A percentile compares a stretch with the other conserved stretches of the same genome.
phyloP scores from a whole-genome alignment of 768 basidiomycete species.

The Suillus subaureus region DNA sequence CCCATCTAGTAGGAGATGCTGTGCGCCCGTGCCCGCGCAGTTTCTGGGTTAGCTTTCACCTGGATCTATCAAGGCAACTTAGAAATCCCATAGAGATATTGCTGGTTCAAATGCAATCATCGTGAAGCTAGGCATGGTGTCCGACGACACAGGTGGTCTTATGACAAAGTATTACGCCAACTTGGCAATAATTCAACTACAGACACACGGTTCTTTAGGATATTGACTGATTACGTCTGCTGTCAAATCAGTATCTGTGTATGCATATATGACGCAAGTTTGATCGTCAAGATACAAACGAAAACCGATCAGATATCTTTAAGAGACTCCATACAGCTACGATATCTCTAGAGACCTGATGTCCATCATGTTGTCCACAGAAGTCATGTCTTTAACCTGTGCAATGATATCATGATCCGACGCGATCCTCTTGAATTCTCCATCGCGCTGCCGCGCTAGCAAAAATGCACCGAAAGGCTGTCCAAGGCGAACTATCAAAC shows the following conservation, averaged over 20 bases:
- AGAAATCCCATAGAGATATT: constrained; percentile 46
- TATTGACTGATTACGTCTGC: too few relatives aligned
- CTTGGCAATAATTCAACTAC: too few relatives aligned
- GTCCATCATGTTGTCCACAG: neutral
- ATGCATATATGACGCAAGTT: neutral
- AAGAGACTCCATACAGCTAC: neutral
- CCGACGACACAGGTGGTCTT: constrained; percentile 47
- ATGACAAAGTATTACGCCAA: too few relatives aligned
- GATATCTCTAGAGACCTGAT: neutral
- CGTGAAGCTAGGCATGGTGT: constrained; percentile 55
- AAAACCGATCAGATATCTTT: neutral
- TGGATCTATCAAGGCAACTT: constrained; percentile 66
- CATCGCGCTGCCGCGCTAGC: neutral
- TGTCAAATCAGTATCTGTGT: too few relatives aligned
- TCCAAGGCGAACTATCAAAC: neutral
- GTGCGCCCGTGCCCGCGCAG: constrained; percentile 34
- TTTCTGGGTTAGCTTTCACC: constrained; percentile 42
- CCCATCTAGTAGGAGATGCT: constrained; percentile 33
- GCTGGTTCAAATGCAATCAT: constrained; percentile 38
- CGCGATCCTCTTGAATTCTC: neutral
- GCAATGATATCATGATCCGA: neutral
- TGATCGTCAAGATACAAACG: neutral
- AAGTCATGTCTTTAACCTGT: neutral
- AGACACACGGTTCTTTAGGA: too few relatives aligned
- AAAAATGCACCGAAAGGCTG: neutral